phyloP scores from a whole-genome alignment of 345 rosid genomes.

The Brassica rapa region DNA sequence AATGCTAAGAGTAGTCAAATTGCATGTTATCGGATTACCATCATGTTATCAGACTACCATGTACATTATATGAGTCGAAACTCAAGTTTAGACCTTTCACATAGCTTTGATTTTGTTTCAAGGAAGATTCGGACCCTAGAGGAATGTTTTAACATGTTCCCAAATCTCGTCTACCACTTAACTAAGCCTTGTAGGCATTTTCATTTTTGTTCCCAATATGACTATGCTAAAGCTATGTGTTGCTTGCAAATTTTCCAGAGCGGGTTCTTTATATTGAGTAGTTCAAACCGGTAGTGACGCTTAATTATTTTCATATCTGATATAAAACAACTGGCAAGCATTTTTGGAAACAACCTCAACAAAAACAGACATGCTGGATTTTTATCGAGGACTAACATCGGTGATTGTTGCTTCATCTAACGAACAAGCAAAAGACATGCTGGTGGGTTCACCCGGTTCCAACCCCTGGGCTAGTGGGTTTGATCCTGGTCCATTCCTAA shows the following conservation, averaged over 20 bases:
- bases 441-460: slow-evolving; percentile 15
- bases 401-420: slow-evolving; percentile 35
- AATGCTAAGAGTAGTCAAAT: too few relatives aligned
- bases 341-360: background rate
- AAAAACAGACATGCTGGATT: background rate
- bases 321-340: background rate
- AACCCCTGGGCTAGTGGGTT: background rate
- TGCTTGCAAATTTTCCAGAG: background rate
- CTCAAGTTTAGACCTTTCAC: background rate
- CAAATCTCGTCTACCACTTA: background rate
- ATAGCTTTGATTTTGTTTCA: background rate
- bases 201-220: background rate
- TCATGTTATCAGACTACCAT: background rate
- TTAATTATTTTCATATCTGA: background rate
- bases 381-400: slow-evolving; percentile 21
- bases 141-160: background rate
- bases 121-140: background rate
- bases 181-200: background rate
- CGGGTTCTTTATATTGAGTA: background rate
- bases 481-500: background rate
- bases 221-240: background rate
- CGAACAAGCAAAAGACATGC: slow-evolving; percentile 14
- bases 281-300: background rate
- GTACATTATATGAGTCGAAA: background rate
- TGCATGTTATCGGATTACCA: too few relatives aligned